These are phyloP conservation scores for Hymenoscyphus albidus DNA, from an alignment of 2,329 filamentous ascomycete species.

Conservation along the genomic window DNA sequence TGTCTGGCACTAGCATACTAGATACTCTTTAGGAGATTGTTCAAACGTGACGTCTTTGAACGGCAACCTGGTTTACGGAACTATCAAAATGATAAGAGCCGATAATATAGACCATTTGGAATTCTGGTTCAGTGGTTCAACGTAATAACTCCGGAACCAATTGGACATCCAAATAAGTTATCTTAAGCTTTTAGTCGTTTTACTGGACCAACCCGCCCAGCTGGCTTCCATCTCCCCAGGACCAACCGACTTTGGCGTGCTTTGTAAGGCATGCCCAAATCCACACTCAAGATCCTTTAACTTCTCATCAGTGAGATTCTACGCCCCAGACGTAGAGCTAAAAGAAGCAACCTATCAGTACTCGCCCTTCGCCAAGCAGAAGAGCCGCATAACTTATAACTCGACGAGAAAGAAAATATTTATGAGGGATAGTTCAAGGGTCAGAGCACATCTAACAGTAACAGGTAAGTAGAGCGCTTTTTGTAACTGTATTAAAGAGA, in stretches of 20 bases:
- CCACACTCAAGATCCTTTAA: not conserved
- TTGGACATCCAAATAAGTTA: not conserved
- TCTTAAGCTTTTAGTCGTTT: not conserved
- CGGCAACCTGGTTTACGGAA: not conserved
- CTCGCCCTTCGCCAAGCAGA: not conserved
- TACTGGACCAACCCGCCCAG: not conserved
- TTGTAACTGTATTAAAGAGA: too few species aligned
- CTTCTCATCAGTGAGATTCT: not conserved
- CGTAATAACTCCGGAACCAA: not conserved
- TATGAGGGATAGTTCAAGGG: not conserved
- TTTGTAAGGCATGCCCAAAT: not conserved
- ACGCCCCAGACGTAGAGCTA: not conserved
- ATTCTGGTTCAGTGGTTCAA: not conserved
- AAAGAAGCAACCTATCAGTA: not conserved
- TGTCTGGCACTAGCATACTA: not conserved
- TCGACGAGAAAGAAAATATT: not conserved
- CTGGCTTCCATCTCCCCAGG: not conserved
- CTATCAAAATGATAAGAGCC: not conserved
- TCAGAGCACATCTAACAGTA: too few species aligned
- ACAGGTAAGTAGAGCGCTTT: too few species aligned
- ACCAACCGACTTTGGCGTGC: not conserved
- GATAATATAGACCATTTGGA: not conserved
- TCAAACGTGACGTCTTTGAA: not conserved
- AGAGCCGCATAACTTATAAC: too few species aligned
- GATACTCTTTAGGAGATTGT: not conserved